These are phyloP conservation scores for Geosmithia putterillii DNA, from an alignment of 2,329 filamentous ascomycete genomes.

Conservation along the genomic window DNA sequence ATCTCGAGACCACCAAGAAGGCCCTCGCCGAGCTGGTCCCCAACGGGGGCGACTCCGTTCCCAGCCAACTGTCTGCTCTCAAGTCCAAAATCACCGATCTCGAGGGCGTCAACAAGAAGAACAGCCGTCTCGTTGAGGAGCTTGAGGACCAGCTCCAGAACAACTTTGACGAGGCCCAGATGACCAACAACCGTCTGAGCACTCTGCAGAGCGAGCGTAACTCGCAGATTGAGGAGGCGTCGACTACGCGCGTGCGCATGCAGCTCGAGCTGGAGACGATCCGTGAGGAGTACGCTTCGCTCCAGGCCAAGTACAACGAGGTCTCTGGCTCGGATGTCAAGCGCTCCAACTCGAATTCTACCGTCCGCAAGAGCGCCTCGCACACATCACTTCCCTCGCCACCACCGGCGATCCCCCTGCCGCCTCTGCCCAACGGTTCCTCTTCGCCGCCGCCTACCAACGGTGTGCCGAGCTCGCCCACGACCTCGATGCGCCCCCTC, in stretches of 20 bases:
- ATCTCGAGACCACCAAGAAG: conserved; percentile 49
- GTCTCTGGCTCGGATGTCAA: conserved; percentile 31
- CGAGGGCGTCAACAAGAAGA: conserved; percentile 70
- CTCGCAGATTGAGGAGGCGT: conserved; percentile 67
- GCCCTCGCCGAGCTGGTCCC: conserved; percentile 40
- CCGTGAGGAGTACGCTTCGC: conserved; percentile 56
- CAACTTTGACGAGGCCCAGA: conserved; percentile 88
- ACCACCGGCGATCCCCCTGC: conserved; percentile 89
- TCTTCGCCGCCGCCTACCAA: conserved; percentile 27
- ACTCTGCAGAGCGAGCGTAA: conserved; percentile 65
- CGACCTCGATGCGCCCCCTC: conserved; percentile 52
- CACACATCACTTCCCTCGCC: conserved; percentile 81
- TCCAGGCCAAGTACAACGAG: conserved; percentile 61
- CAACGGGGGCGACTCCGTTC: conserved; percentile 30
- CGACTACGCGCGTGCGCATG: conserved; percentile 46
- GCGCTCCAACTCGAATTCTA: conserved; percentile 52
- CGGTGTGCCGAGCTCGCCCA: conserved; percentile 35
- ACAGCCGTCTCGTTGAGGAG: conserved; percentile 83
- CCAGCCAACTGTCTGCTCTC: conserved; percentile 44
- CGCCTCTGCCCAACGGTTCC: conserved; percentile 62
- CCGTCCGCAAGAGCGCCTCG: conserved; percentile 74
- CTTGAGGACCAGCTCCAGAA: conserved; percentile 91
- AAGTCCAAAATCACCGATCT: conserved; percentile 54
- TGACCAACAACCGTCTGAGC: conserved; percentile 74
- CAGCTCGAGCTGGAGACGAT: conserved; percentile 58